Conservation (phyloP, 768 basidiomycete species). For the Cystofilobasidium capitatum region DNA sequence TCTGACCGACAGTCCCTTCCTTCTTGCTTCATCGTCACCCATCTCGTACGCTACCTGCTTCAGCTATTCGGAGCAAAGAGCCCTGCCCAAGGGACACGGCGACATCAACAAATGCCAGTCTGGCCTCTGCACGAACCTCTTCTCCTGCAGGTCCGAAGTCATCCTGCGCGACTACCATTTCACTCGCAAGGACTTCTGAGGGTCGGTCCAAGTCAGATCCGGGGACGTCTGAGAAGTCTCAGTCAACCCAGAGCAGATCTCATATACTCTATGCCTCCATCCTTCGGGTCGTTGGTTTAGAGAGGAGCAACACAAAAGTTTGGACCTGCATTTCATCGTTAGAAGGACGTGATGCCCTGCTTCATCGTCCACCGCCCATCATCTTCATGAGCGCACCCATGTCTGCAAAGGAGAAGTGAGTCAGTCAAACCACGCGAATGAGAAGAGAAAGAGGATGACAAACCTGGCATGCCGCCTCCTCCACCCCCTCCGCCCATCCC, state of each 20-base stretch:
- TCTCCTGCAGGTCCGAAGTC: no score
- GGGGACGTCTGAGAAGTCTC: no score
- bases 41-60: slow-evolving; percentile 25
- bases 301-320: no score
- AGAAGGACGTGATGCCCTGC: no score
- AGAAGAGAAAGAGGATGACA: slow-evolving; percentile 9
- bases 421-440: neutral
- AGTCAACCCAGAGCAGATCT: no score
- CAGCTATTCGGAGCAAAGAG: slow-evolving; percentile 4
- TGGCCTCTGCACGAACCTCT: no score
- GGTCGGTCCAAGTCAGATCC: no score
- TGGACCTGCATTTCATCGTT: no score
- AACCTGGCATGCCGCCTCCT: slow-evolving; percentile 38
- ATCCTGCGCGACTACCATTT: no score
- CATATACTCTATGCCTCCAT: no score
- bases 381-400: slow-evolving; percentile 42
- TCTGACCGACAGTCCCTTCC: neutral
- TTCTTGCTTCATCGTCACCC: slow-evolving; percentile 23
- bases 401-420: slow-evolving; percentile 31
- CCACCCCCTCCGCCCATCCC: slow-evolving; percentile 59
- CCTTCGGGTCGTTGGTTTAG: no score
- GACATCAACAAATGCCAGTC: neutral
- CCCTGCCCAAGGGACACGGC: neutral
- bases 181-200: no score
- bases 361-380: slow-evolving; percentile 32